Percentiles rank a stretch among this genome's conserved stretches.
Evolutionary conservation across 129 eudicot genomes (phyloP).

Genomic region (sunflower (Helianthus annuus)): DNA sequence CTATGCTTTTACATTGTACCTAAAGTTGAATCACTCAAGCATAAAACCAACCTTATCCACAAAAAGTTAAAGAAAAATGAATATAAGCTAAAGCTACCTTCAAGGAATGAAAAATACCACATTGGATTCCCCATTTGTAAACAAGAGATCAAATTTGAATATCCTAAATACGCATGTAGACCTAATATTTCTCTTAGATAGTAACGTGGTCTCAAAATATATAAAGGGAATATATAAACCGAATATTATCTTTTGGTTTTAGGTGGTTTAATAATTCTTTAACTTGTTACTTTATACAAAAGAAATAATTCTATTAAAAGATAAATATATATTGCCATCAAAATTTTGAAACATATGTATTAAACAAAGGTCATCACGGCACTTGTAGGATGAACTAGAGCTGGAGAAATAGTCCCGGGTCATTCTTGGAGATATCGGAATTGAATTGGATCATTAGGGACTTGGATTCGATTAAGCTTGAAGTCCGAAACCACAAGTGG

Average conservation of each 20-base stretch:
- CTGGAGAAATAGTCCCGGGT: too few species aligned
- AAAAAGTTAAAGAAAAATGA: slow-evolving; percentile 39
- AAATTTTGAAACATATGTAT: too few species aligned
- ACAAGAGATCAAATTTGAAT: slow-evolving; percentile 17
- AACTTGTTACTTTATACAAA: too few species aligned
- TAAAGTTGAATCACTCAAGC: slow-evolving; percentile 47
- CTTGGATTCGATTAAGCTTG: too few species aligned
- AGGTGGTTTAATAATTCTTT: too few species aligned
- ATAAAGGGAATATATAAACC: neutral
- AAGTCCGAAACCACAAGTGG: too few species aligned
- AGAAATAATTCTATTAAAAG: too few species aligned
- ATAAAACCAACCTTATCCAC: slow-evolving; percentile 50
- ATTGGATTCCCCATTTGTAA: slow-evolving; percentile 40
- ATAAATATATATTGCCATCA: too few species aligned
- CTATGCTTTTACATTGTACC: slow-evolving; percentile 30
- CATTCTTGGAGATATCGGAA: too few species aligned
- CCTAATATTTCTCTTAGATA: neutral
- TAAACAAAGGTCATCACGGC: too few species aligned
- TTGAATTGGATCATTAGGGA: too few species aligned
- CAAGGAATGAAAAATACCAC: slow-evolving; percentile 6
- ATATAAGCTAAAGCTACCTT: slow-evolving; percentile 36
- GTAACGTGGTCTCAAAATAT: neutral
- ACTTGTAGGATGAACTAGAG: too few species aligned
- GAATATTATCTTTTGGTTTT: neutral
- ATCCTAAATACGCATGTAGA: slow-evolving; percentile 6